These are phyloP conservation scores for Arthrobotrys megalospora DNA, from an alignment of 2,329 filamentous ascomycete genomes.

Conservation along the genomic window DNA sequence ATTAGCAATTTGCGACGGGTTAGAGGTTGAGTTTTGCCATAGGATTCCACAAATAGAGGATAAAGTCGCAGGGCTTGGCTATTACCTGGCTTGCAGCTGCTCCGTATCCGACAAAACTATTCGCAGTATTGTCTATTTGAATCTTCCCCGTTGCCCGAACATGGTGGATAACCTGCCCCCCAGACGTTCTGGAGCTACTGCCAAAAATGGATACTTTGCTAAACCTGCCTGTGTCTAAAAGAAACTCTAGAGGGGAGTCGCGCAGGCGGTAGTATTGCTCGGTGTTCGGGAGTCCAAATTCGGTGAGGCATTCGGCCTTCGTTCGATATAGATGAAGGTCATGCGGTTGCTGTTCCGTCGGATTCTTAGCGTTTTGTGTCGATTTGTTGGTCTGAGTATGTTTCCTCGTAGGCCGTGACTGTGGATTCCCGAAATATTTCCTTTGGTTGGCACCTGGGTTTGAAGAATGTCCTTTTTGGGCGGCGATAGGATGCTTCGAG, in stretches of 20 bases:
- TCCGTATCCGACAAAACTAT: constrained; percentile 42
- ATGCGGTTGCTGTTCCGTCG: neutral
- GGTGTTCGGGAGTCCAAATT: constrained; percentile 16
- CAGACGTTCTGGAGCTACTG: neutral
- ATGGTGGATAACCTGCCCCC: constrained; percentile 10
- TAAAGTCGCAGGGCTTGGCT: neutral
- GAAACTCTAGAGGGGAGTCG: constrained; percentile 14
- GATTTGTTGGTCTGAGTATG: neutral
- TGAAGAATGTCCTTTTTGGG: neutral
- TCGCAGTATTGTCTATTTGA: constrained; percentile 22
- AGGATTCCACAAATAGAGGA: no score
- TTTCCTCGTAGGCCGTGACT: neutral
- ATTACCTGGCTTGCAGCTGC: constrained; percentile 40
- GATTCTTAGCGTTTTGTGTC: neutral
- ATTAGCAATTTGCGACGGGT: constrained; percentile 4
- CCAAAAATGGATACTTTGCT: constrained; percentile 49
- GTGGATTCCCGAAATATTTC: neutral
- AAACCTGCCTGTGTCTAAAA: constrained; percentile 45
- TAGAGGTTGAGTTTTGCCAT: neutral
- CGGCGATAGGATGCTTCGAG: neutral
- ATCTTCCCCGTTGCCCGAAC: constrained; percentile 54
- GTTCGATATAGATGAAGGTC: constrained; percentile 52
- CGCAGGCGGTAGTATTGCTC: constrained; percentile 19
- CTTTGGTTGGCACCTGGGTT: neutral
- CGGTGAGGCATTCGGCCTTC: constrained; percentile 19